Base-by-base conservation (phyloP, 371 early-diverging fungal genomes). In the Paraphysoderma sedebokerense region DNA sequence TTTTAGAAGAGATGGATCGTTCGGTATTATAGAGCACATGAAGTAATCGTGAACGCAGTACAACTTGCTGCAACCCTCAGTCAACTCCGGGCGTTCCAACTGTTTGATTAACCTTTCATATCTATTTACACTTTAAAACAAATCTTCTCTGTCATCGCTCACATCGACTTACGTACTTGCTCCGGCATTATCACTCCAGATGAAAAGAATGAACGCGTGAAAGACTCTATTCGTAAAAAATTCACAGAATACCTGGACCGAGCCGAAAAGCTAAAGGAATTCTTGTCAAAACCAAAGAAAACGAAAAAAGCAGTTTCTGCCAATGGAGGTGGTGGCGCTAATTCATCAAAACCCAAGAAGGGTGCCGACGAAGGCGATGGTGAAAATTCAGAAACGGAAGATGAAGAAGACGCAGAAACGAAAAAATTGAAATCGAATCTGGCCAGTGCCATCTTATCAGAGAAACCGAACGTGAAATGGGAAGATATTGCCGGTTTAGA, bases 401-500 rank as follows among this genome's bases (percentile, higher is more conserved):
- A 70, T 26, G 81, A 80, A 13, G 77, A 81, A 22, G 91, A 92
- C 65, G 75, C 87, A n/a, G 95, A 95, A 53, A 73, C 75, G 30
- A 87, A 87, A 60, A 90, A 89, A 61, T 67, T 95, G 51, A 72
- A 84, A 30, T 73, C 67, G 17, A 89, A 80, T 32, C 58, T 91
- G 49, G 67, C 81, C 44, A 74, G 86, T 20, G 91, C 91, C 12
- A 90, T 96, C 49, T 58, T 96, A 51, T 79, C 82, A 30, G 93
- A 93, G 54, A 92, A 88, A 54, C 95, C 95, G 30, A 89, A 93
- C 61, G 83, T 96, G 35, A 76, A 72, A 38, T 97, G 95, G 93
- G 78, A 80, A 5, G 99, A 98, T 66, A 87, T 99, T 32, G 99
- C 98, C 26, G 99, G 99, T 28, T 64, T 98, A 55, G 98, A 98